These are phyloP conservation scores for Plasmodium fragile DNA, from an alignment of 169 alveolate genomes.

Conservation along the genomic window DNA sequence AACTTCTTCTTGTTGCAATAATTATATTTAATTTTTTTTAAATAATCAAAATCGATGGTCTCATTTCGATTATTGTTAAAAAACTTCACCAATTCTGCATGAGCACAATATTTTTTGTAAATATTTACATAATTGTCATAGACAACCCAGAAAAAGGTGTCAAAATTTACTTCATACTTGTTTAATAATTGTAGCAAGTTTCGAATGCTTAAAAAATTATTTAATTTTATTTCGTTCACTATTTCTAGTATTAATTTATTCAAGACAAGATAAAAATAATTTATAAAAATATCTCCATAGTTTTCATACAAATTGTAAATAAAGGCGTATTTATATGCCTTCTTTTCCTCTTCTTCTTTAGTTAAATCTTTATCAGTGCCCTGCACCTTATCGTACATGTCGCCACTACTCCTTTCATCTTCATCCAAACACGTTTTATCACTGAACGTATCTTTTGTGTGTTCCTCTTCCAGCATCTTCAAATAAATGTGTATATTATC, in stretches of 20 bases:
- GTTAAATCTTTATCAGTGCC: not conserved
- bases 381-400: conserved; percentile 11
- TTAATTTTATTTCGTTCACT: conserved; percentile 49
- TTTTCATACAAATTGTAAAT: conserved; percentile 51
- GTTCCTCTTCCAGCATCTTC: conserved; percentile 31
- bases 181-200: conserved; percentile 58
- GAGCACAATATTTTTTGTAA: conserved; percentile 64
- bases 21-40: conserved; percentile 53
- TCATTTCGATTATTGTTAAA: conserved; percentile 67
- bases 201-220: conserved; percentile 50
- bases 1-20: conserved; percentile 54
- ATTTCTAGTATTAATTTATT: conserved; percentile 52
- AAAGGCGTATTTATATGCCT: conserved; percentile 6
- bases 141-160: conserved; percentile 54
- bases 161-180: conserved; percentile 44
- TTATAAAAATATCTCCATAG: conserved; percentile 45
- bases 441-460: not conserved
- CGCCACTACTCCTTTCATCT: not conserved
- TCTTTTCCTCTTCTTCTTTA: conserved; percentile 21
- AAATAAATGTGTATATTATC: conserved; percentile 38
- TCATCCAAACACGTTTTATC: conserved; percentile 13
- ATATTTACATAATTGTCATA: conserved; percentile 65
- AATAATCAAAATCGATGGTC: conserved; percentile 29
- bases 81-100: conserved; percentile 59
- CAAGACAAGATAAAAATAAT: conserved; percentile 39